A percentile compares a stretch with the other conserved stretches of the same genome.
Evolutionary conservation across 2,329 filamentous ascomycete genomes (phyloP).

Genomic region (Fonsecaea pedrosoi): DNA sequence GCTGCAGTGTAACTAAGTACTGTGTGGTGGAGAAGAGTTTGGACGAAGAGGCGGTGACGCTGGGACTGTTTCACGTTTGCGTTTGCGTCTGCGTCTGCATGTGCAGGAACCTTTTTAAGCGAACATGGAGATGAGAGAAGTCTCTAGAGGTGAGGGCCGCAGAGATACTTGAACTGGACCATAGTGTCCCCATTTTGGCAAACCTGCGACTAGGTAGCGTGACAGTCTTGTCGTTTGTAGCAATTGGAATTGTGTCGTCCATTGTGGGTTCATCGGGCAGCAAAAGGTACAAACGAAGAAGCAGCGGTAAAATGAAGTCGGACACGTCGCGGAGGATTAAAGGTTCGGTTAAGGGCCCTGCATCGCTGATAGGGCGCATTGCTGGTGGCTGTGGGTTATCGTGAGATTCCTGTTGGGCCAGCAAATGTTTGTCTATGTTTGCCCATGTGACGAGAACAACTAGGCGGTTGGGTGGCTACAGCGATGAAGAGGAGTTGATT

Average conservation of each 20-base stretch:
- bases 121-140: slow-evolving; percentile 6
- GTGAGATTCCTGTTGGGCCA: background rate
- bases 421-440: slow-evolving; percentile 6
- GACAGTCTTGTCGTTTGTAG: slow-evolving; percentile 10
- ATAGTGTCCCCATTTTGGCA: slow-evolving; percentile 16
- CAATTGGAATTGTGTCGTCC: slow-evolving; percentile 8
- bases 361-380: slow-evolving; percentile 21
- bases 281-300: slow-evolving; percentile 31
- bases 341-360: slow-evolving; percentile 28
- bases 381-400: background rate
- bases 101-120: slow-evolving; percentile 23
- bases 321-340: slow-evolving; percentile 35
- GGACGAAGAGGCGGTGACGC: slow-evolving; percentile 23
- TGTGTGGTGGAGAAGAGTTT: slow-evolving; percentile 15
- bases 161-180: slow-evolving; percentile 8
- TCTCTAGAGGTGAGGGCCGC: background rate
- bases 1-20: slow-evolving; percentile 14
- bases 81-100: slow-evolving; percentile 9
- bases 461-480: background rate
- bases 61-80: slow-evolving; percentile 26
- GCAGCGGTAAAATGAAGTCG: slow-evolving; percentile 18
- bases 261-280: slow-evolving; percentile 31
- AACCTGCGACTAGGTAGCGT: slow-evolving; percentile 11
- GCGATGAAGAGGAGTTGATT: background rate
- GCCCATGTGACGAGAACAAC: background rate